Conservation (phyloP, 2,329 filamentous ascomycete genomes). For the Coniella vitis region DNA sequence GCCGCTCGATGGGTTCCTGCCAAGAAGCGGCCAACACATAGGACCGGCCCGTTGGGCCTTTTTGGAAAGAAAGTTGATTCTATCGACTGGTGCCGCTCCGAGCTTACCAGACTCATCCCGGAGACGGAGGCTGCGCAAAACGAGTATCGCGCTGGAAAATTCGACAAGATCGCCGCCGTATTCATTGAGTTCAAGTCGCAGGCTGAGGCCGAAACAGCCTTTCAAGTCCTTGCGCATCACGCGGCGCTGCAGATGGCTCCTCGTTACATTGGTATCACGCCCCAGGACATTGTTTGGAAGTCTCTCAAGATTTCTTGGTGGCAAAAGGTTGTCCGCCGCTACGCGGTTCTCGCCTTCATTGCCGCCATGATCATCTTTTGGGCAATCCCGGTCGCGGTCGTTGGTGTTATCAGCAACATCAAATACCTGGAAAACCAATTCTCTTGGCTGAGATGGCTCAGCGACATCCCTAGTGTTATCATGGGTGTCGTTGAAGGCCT, state of each 20-base stretch:
- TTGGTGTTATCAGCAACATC: conserved; percentile 83
- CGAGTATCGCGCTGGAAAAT: conserved; percentile 58
- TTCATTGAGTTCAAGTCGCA: conserved; percentile 88
- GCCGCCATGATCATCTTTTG: conserved; percentile 81
- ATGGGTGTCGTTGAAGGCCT: conserved; percentile 80
- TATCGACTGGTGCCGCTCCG: conserved; percentile 78
- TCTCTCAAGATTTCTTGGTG: conserved; percentile 81
- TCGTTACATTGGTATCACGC: conserved; percentile 75
- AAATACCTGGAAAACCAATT: conserved; percentile 54
- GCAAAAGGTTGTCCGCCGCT: conserved; percentile 69
- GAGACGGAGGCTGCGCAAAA: conserved; percentile 63
- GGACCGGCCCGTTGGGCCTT: conserved; percentile 58
- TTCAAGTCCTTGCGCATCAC: conserved; percentile 81
- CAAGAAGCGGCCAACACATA: conserved; percentile 72
- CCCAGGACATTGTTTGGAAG: conserved; percentile 79
- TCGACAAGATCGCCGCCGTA: conserved; percentile 63
- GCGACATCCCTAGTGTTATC: conserved; percentile 61
- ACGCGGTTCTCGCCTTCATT: conserved; percentile 65
- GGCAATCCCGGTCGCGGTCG: conserved; percentile 66
- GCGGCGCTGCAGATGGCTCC: conserved; percentile 81
- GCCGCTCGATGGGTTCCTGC: conserved; percentile 68
- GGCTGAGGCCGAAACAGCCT: conserved; percentile 77
- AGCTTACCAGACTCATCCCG: conserved; percentile 69
- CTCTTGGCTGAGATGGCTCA: conserved; percentile 49
- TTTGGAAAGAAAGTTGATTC: conserved; percentile 89